These are phyloP conservation scores for Pseudoneurospora amorphoporcata DNA, from an alignment of 495 filamentous ascomycete genomes.

Conservation along the genomic window DNA sequence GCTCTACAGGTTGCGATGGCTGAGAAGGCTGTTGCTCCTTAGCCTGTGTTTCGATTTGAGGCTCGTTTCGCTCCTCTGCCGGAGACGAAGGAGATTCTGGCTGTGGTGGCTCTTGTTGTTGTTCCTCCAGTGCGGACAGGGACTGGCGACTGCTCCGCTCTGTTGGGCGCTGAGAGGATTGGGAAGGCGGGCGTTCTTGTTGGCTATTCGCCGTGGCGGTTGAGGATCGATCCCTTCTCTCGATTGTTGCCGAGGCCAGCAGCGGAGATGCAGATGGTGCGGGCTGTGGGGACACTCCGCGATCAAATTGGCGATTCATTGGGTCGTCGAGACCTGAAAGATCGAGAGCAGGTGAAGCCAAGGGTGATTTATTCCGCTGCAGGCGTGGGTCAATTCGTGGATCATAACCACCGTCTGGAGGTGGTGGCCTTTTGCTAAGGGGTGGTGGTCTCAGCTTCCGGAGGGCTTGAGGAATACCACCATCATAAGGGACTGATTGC, in stretches of 20 bases:
- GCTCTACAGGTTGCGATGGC: not conserved
- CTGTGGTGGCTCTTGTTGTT: not conserved
- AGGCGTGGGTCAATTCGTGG: constrained; percentile 22
- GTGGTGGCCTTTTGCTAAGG: constrained; percentile 15
- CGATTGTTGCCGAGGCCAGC: not conserved
- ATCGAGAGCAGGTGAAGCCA: constrained; percentile 15
- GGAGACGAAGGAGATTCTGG: constrained; percentile 7
- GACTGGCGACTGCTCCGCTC: constrained; percentile 1
- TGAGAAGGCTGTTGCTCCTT: not conserved
- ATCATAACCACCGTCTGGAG: constrained; percentile 24
- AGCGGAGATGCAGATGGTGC: not conserved
- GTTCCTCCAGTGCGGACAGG: not conserved
- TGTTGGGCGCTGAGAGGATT: not conserved
- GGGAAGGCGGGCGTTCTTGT: not conserved
- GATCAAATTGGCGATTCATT: not conserved
- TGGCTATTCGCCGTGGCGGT: not conserved
- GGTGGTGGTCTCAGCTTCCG: constrained; percentile 9
- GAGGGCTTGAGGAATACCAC: not conserved
- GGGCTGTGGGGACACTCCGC: not conserved
- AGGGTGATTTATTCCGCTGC: constrained; percentile 9
- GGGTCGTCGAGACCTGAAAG: constrained; percentile 6
- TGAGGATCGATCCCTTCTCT: not conserved
- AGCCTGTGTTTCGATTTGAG: not conserved
- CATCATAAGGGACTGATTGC: not conserved
- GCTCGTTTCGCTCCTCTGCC: constrained; percentile 5